A percentile compares a stretch with the other conserved stretches of the same genome.
These are phyloP conservation scores for Cydonia oblonga DNA, from an alignment of 331 rosid species.

Conservation along the genomic window DNA sequence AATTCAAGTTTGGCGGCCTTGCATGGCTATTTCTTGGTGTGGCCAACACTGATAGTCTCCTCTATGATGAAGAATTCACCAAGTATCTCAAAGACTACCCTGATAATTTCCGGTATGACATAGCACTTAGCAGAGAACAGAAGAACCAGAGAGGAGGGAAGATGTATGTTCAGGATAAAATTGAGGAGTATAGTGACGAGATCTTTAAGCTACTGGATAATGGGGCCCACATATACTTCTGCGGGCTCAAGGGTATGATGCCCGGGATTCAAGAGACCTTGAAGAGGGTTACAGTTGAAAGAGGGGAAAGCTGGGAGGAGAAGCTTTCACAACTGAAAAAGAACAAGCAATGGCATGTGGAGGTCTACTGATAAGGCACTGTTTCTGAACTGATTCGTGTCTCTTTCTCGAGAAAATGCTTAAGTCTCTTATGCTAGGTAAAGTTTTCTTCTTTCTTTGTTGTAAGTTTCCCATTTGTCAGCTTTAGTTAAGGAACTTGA, in stretches of 20 bases:
- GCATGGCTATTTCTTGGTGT: conserved; percentile 98
- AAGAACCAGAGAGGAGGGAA: conserved; percentile 79
- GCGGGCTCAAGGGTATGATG: conserved; percentile 98
- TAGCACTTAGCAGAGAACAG: conserved; percentile 87
- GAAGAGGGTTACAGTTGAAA: conserved; percentile 70
- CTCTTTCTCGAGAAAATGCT: too few relatives aligned
- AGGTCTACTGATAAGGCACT: conserved; percentile 53
- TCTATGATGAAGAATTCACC: conserved; percentile 76
- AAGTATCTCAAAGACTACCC: conserved; percentile 81
- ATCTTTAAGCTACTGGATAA: conserved; percentile 65
- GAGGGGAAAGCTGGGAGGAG: conserved; percentile 88
- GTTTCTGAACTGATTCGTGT: neutral
- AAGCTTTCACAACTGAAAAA: conserved; percentile 84
- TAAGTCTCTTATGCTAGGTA: neutral
- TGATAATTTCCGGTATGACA: conserved; percentile 59
- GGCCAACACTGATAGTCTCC: conserved; percentile 73
- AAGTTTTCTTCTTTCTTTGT: neutral
- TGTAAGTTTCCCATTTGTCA: conserved; percentile 9
- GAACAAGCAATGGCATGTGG: conserved; percentile 99
- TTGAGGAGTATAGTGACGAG: conserved; percentile 87
- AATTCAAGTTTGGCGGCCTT: conserved; percentile 77
- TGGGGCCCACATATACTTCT: conserved; percentile 95
- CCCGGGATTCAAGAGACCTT: conserved; percentile 95
- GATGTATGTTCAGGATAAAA: conserved; percentile 97
- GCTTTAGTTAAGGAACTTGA: conserved; percentile 15